Percentiles rank a stretch among this genome's conserved stretches.
Evolutionary conservation across 2,329 filamentous ascomycete species (phyloP).

Genomic region (Alternaria ventricosa): DNA sequence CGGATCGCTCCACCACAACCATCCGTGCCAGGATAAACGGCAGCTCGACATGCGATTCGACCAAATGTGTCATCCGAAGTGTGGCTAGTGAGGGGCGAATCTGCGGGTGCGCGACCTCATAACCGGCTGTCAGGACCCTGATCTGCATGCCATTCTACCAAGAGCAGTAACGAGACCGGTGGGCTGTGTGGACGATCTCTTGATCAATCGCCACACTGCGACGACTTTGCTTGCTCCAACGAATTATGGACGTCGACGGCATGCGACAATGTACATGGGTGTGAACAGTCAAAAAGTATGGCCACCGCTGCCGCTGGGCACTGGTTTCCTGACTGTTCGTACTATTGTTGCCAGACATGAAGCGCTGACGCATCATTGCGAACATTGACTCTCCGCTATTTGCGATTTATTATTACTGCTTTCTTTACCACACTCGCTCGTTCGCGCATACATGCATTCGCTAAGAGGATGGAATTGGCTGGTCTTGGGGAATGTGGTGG

Average conservation of each 20-base stretch:
- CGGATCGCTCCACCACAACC: not conserved
- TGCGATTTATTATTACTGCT: constrained; percentile 9
- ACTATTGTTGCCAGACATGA: constrained; percentile 14
- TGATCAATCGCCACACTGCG: constrained; percentile 27
- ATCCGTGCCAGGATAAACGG: constrained; percentile 3
- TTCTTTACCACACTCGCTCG: constrained; percentile 22
- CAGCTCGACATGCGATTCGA: constrained; percentile 22
- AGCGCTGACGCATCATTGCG: constrained; percentile 19
- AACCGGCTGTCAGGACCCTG: constrained; percentile 30
- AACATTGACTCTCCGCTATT: constrained; percentile 3
- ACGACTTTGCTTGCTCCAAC: constrained; percentile 16
- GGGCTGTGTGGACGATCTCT: constrained; percentile 32
- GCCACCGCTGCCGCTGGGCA: constrained; percentile 11
- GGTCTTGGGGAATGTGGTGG: constrained; percentile 15
- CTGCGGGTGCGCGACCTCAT: constrained; percentile 10
- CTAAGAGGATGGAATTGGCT: constrained; percentile 27
- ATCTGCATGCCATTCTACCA: constrained; percentile 25
- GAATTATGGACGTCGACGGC: constrained; percentile 13
- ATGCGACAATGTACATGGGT: constrained; percentile 19
- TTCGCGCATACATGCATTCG: constrained; percentile 30
- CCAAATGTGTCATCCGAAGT: constrained; percentile 23
- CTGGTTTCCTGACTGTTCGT: constrained; percentile 1
- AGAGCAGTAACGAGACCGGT: constrained; percentile 18
- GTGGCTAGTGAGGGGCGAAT: constrained; percentile 41
- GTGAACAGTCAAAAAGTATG: constrained; percentile 23